phyloP scores from a whole-genome alignment of 441 rosid species.

The Metrosideros polymorpha region DNA sequence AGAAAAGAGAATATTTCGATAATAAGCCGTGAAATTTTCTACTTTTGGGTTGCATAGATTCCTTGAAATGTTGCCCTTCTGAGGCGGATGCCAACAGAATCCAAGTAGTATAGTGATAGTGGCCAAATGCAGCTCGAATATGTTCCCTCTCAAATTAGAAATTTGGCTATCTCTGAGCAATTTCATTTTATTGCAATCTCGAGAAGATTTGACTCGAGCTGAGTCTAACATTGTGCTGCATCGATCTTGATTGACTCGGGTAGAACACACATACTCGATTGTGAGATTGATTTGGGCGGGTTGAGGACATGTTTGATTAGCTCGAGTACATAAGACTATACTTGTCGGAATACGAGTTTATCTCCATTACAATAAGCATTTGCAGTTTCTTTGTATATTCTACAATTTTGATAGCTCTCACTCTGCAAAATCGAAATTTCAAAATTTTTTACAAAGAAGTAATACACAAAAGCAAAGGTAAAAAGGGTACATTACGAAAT shows the following conservation, averaged over 20 bases:
- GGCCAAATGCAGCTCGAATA: background rate
- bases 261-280: background rate
- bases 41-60: background rate
- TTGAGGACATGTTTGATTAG: background rate
- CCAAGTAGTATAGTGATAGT: background rate
- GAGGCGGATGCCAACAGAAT: background rate
- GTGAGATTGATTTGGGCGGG: background rate
- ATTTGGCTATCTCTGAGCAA: background rate
- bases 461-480: background rate
- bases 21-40: background rate
- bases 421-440: background rate
- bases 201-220: background rate
- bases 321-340: background rate
- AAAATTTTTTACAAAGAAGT: background rate
- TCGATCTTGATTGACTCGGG: background rate
- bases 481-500: background rate
- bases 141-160: background rate
- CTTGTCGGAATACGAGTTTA: background rate
- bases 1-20: background rate
- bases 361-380: background rate
- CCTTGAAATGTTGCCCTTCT: background rate
- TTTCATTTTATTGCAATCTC: background rate
- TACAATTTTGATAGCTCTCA: background rate
- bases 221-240: background rate
- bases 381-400: background rate